Conservation (phyloP, 306 rosid species). For the Herpetospermum pedunculosum region DNA sequence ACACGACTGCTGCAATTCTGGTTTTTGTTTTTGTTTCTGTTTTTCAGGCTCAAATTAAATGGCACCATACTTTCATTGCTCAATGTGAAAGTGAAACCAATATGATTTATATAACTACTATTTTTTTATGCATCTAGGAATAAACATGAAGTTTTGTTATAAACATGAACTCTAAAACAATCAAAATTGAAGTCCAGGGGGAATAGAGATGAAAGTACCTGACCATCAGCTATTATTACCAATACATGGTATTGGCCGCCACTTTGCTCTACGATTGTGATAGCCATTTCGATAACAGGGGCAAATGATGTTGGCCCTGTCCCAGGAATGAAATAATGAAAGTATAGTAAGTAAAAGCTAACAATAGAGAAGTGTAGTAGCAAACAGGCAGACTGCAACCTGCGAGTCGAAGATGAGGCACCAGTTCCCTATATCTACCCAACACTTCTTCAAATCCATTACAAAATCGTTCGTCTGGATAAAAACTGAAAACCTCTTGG, state of each 20-base stretch:
- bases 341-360: neutral
- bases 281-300: conserved; percentile 85
- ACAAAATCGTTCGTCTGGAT: conserved; percentile 64
- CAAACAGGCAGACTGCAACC: conserved; percentile 31
- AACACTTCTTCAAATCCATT: conserved; percentile 96
- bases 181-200: neutral
- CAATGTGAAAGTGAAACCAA: neutral
- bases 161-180: neutral
- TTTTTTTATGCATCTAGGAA: neutral
- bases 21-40: neutral
- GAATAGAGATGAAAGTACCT: conserved; percentile 34
- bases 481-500: conserved; percentile 92
- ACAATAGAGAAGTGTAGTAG: neutral
- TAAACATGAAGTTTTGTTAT: neutral
- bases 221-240: conserved; percentile 89
- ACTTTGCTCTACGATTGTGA: conserved; percentile 87
- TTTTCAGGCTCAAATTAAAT: neutral
- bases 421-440: conserved; percentile 58
- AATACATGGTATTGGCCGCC: conserved; percentile 92
- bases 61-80: neutral
- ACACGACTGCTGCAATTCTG: too few relatives aligned
- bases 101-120: neutral
- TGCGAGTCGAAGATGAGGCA: conserved; percentile 76
- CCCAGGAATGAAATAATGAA: conserved; percentile 7
- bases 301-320: conserved; percentile 98